Evolutionary conservation across 2,329 filamentous ascomycete genomes (phyloP).

Genomic region (Cordyceps sp.): DNA sequence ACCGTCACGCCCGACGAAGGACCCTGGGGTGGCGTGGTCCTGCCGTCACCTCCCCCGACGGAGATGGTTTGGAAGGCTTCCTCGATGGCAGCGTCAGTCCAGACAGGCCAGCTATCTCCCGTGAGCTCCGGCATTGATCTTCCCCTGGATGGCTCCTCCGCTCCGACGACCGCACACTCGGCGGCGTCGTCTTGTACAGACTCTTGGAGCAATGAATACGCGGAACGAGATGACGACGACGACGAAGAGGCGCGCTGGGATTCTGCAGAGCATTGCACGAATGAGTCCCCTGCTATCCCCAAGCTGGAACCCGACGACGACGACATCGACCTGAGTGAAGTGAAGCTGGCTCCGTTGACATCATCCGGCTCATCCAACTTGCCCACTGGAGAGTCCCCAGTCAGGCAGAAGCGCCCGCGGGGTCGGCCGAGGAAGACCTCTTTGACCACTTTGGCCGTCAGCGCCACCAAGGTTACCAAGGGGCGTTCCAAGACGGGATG

Average conservation of each 20-base stretch:
- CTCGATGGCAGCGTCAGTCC: conserved; percentile 13
- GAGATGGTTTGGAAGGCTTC: conserved; percentile 13
- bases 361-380: conserved; percentile 6
- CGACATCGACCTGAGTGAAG: conserved; percentile 33
- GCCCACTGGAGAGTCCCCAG: conserved; percentile 9
- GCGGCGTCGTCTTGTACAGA: conserved; percentile 28
- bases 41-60: conserved; percentile 16
- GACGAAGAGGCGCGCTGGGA: conserved; percentile 30
- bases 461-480: conserved; percentile 57
- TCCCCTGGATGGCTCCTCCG: conserved; percentile 18
- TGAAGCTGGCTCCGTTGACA: conserved; percentile 23
- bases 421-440: conserved; percentile 68
- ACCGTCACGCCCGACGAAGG: conserved; percentile 27
- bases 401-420: conserved; percentile 47
- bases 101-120: conserved; percentile 33
- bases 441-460: conserved; percentile 34
- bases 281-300: conserved; percentile 28
- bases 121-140: conserved; percentile 33
- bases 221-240: conserved; percentile 17
- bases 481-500: conserved; percentile 56
- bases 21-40: conserved; percentile 9
- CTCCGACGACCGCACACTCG: conserved; percentile 26
- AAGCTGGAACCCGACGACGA: conserved; percentile 43
- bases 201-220: conserved; percentile 25
- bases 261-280: conserved; percentile 29